A percentile compares a stretch with the other conserved stretches of the same genome.
Conservation (phyloP, 2,329 filamentous ascomycete species). For the Trichoderma sp. region DNA sequence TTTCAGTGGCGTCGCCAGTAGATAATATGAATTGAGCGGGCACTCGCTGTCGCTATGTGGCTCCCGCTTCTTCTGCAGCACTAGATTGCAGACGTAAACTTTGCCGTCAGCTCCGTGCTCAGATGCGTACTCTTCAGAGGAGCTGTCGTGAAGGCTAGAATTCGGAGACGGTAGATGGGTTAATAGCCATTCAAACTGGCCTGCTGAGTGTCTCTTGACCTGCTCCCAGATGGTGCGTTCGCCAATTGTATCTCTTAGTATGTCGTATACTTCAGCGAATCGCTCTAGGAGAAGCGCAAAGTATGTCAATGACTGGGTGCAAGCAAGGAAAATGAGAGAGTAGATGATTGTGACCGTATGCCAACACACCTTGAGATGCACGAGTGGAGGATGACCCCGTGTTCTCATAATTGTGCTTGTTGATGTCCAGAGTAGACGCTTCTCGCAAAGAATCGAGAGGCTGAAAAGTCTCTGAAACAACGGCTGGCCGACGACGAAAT, state of each 20-base stretch:
- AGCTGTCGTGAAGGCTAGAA: constrained; percentile 24
- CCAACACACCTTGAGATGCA: constrained; percentile 16
- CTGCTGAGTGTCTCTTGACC: constrained; percentile 43
- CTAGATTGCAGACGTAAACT: constrained; percentile 53
- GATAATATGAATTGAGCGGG: constrained; percentile 41
- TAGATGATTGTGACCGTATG: background rate
- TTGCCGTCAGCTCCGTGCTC: constrained; percentile 27
- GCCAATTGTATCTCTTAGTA: constrained; percentile 26
- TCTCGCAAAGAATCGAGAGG: constrained; percentile 34
- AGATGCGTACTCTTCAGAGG: constrained; percentile 1
- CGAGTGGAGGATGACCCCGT: background rate
- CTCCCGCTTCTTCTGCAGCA: constrained; percentile 37
- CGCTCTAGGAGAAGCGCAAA: constrained; percentile 4
- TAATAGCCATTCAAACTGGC: constrained; percentile 51
- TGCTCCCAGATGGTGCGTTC: constrained; percentile 31
- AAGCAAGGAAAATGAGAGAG: background rate
- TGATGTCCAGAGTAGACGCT: constrained; percentile 23
- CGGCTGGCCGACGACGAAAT: constrained; percentile 30
- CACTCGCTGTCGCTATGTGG: constrained; percentile 19
- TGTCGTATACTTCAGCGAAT: background rate
- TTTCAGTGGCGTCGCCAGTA: constrained; percentile 47
- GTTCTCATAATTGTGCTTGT: constrained; percentile 9
- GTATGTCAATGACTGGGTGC: constrained; percentile 9
- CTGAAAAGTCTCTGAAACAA: constrained; percentile 34
- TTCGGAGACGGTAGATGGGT: constrained; percentile 35